Evolutionary conservation across 1,284 basidiomycete species (phyloP), one percentile per base, ranked within the genome.

Genomic region (Sanguinoderma infundibulare): DNA sequence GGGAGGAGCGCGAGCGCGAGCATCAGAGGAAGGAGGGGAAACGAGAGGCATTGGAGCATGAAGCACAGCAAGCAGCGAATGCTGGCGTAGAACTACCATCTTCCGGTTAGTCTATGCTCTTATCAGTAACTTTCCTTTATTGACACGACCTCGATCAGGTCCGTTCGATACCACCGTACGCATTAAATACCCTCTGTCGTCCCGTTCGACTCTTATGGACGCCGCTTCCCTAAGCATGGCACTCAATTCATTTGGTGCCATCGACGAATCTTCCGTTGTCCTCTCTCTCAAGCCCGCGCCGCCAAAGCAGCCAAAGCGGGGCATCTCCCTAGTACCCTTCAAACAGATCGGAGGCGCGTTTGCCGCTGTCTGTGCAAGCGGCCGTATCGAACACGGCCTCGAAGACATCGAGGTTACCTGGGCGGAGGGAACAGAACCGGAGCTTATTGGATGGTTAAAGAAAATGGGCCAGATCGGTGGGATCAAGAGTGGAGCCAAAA

Each of bases 361-460:
- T 69, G 87, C 85, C 1, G 89, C 85, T 2, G 86, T 92, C 2
- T 85, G 84, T 70, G 85, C 86, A 0, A 87, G 83, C 57, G 83
- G 83, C 1, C 76, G 77, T 24, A 74, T 74, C 15, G 83, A 84
- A 28, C 75, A 69, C 22, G 76, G 77, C 0, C 55, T 82, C 32
- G 72, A 73, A 7, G 79, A 78, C n/a, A 72, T 81, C 1, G 82
- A 83, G 79, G 84, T 78, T 3, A 72, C 74, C 17, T 86, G 83
- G 83, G 80, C 77, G 6, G 77, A 69, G 9, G 89, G 88, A 6
- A 83, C 83, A 55, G 91, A 93, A 67, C 94, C 94, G 1, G 83
- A 80, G 39, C 87, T 94, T 69, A 77, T 95, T 35, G 82, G 75
- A 7, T 94, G 91, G 91, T 72, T 92, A 73, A 90, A 86, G 75